A percentile compares a stretch with the other conserved stretches of the same genome.
These are phyloP conservation scores for Wallacemonas collosoma DNA, from an alignment of 208 protist species.

Conservation along the genomic window DNA sequence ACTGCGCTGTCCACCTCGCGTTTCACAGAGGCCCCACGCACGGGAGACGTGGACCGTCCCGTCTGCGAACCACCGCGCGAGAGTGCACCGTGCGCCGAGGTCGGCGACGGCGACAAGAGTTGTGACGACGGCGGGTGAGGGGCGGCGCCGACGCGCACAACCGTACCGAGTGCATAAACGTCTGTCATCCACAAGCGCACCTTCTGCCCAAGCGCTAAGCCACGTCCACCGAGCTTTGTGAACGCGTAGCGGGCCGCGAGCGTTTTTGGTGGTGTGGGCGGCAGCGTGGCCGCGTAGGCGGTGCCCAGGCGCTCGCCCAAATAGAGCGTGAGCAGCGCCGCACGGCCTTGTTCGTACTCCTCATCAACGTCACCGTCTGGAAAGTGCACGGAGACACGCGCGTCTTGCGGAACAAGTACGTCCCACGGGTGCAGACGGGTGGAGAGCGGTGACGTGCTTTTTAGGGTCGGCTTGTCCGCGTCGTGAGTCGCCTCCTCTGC, in stretches of 20 bases:
- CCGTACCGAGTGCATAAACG: conserved; percentile 75
- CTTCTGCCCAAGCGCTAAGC: conserved; percentile 58
- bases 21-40: neutral
- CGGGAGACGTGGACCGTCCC: neutral
- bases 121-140: conserved; percentile 1
- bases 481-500: neutral
- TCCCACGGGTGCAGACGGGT: conserved; percentile 40
- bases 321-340: conserved; percentile 60
- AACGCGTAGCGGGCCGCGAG: conserved; percentile 37
- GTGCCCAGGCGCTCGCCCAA: conserved; percentile 41
- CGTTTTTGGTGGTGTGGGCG: conserved; percentile 40
- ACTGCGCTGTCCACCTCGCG: neutral
- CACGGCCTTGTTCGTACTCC: conserved; percentile 54
- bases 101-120: neutral
- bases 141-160: conserved; percentile 30
- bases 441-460: neutral
- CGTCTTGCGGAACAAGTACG: conserved; percentile 77
- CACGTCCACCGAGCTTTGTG: conserved; percentile 29
- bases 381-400: conserved; percentile 32
- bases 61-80: neutral
- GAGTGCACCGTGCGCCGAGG: neutral
- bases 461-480: neutral
- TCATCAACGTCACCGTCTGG: conserved; percentile 33
- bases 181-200: conserved; percentile 89
- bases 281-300: conserved; percentile 45